Conservation (phyloP, 805 yeast species). For the Saturnispora quitensis region DNA sequence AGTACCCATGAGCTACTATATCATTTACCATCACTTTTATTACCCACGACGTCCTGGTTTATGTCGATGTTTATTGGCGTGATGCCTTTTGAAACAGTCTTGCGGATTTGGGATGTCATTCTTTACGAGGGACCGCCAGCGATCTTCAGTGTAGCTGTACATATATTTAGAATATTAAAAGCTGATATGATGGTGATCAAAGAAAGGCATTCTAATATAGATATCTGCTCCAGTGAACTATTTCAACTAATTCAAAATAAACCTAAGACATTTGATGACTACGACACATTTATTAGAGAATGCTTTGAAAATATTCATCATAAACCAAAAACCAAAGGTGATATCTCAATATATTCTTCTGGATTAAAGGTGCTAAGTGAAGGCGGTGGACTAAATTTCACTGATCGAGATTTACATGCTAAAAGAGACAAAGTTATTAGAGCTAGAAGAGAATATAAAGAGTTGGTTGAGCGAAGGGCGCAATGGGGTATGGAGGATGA, state of each 20-base stretch:
- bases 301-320: constrained; percentile 40
- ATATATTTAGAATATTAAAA: constrained; percentile 69
- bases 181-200: constrained; percentile 32
- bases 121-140: constrained; percentile 89
- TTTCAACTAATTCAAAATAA: constrained; percentile 72
- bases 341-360: neutral
- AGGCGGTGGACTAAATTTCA: neutral
- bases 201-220: neutral
- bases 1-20: constrained; percentile 38
- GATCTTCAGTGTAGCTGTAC: constrained; percentile 71
- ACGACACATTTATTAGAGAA: constrained; percentile 48
- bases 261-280: neutral
- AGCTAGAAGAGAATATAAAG: constrained; percentile 1
- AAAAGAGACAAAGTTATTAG: constrained; percentile 1
- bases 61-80: constrained; percentile 94
- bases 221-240: constrained; percentile 27
- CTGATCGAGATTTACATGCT: constrained; percentile 4
- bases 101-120: constrained; percentile 90
- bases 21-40: constrained; percentile 79
- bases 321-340: neutral
- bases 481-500: constrained; percentile 6
- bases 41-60: constrained; percentile 96
- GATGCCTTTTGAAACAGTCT: constrained; percentile 77
- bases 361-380: neutral
- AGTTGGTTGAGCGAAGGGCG: constrained; percentile 1